phyloP scores from a whole-genome alignment of 2,329 filamentous ascomycete species.

The Microsporum ferrugineum region DNA sequence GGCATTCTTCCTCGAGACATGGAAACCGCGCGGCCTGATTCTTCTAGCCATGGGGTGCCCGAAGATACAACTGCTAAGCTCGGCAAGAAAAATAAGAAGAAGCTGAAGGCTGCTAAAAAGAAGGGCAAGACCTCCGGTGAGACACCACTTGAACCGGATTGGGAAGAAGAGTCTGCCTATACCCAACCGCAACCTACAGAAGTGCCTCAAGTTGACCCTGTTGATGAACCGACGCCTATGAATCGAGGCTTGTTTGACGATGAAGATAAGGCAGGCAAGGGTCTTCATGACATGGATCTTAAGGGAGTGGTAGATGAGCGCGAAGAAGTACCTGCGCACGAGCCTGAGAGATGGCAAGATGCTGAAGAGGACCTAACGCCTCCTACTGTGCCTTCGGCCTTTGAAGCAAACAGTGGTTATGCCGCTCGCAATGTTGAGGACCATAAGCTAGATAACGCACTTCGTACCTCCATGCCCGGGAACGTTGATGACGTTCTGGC shows the following conservation, averaged over 20 bases:
- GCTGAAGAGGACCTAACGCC: neutral
- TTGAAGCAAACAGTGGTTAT: neutral
- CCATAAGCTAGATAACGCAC: neutral
- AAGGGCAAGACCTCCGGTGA: conserved; percentile 20
- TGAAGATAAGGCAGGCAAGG: conserved; percentile 1
- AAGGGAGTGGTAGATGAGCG: neutral
- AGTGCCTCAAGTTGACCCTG: neutral
- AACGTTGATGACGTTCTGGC: neutral
- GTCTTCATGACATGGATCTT: neutral
- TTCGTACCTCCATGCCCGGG: neutral
- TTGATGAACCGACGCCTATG: neutral
- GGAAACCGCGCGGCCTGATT: neutral
- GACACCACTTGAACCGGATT: neutral
- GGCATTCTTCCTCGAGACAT: neutral
- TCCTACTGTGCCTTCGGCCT: neutral
- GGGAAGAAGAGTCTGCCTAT: conserved; percentile 2
- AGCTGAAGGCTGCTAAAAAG: conserved; percentile 31
- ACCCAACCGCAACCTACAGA: neutral
- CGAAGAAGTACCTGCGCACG: neutral
- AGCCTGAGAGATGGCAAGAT: neutral
- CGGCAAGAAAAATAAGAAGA: conserved; percentile 17
- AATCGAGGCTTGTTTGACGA: conserved; percentile 10
- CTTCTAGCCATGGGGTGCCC: neutral
- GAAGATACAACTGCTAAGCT: neutral
- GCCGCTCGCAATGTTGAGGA: neutral